Evolutionary conservation across 768 basidiomycete species (phyloP), one percentile per base, ranked within the genome.

Genomic region (Inosperma sp.): DNA sequence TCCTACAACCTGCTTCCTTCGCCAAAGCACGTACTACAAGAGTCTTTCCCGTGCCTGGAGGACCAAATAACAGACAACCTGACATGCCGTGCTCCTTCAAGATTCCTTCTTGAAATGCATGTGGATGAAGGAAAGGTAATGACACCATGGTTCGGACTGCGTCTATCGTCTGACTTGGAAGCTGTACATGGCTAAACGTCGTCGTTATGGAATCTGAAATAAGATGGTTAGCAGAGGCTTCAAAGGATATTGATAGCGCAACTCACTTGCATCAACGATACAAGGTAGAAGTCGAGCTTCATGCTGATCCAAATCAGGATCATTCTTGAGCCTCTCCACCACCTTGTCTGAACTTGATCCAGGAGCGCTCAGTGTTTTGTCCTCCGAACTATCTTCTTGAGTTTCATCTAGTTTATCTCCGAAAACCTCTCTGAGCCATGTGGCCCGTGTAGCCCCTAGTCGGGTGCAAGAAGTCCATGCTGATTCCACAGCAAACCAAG

Each of bases 141-240:
- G 92, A 93, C 8, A 96, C 91, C 48, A 95, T 82, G 0, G 91
- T 93, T 57, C 94, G 81, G 35, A 97, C 84, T 19, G 91, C 87
- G 66, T 97, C 93, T 41, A 95, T 88, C 0, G 93, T 95, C 63
- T 86, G 84, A 14, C 80, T 66, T 8, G 93, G 93, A 35, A 97
- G 77, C 65, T 94, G 91, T 21, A 96, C 93, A 56, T 93, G 86
- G 45, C 74, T 75, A 66, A 95, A 96, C 0, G 88, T 83, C 7
- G 93, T 94, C 10, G 84, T 78, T 71, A 93, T 82, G 0, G 86
- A 73, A 22, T 67, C 88, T 90, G 51, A 51, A 19, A 53, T 34
- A 43, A 46, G 36, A 56, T 48, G 46, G 40, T 13, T 51, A 34
- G 58, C 31, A 44, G 49, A 21, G 52, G 53, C 34, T n/a, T 27